Evolutionary conservation across 768 basidiomycete species (phyloP), one percentile per base, ranked within the genome.

Genomic region (Trametes villosa): DNA sequence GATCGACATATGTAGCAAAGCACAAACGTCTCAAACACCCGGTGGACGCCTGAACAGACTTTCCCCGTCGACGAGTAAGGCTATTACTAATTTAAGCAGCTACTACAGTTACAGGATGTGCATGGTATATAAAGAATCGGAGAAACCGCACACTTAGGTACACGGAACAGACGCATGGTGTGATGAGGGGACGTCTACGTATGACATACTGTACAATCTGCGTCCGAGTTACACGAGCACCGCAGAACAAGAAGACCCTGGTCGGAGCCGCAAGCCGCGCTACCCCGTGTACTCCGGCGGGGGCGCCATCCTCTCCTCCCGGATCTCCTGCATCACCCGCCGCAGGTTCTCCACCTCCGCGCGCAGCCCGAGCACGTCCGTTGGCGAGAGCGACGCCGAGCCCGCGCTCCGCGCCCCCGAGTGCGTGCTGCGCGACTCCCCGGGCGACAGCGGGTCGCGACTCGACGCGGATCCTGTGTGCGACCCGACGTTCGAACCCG

Each of bases 261-360:
- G 33, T 34, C 33, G 33, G 8, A 34, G 15, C 33, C 8, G 8
- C 33, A 38, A n/a, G n/a, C 18, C 18, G 36, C 36, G 13, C 13
- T 38, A 62, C 5, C 60, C 54, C 20, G 52, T 42, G 53, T 72
- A 72, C 12, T 50, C 63, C 3, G 72, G 72, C 4, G 70, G 71
- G 18, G 70, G 64, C 46, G 67, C 68, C 20, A 62, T 9, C 38
- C 69, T 29, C 27, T 71, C 70, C 13, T 44, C 49, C n/a, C 65
- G 68, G 20, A 73, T 48, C 53, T 63, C 54, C 54, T 70, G 58
- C 69, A 72, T 69, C 13, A 65, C 68, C 15, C 65, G 61, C 24
- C 68, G 66, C 50, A 72, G 50, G 38, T 68, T 65, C 59, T 70
- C 70, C 12, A 74, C 71, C 60, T 74, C 74, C 24, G 69, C 57